These are phyloP conservation scores for Aegilops bicornis DNA, from an alignment of 176 grass and related monocot species.

Conservation along the genomic window DNA sequence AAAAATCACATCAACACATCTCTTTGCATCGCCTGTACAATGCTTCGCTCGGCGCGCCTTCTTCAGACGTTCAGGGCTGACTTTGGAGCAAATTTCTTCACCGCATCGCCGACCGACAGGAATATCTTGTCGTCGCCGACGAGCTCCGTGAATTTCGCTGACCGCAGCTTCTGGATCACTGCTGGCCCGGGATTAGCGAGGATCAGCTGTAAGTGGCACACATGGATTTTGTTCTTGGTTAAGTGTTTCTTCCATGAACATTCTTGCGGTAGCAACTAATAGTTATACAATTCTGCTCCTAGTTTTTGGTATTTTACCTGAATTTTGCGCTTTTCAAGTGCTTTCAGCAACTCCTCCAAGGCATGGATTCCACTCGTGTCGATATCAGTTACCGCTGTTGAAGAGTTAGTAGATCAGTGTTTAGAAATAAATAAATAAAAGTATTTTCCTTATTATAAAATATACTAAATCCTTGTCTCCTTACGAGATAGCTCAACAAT, in stretches of 20 bases:
- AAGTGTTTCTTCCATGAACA: neutral
- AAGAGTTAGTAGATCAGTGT: neutral
- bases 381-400: slow-evolving; percentile 79
- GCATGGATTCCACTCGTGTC: slow-evolving; percentile 80
- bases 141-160: slow-evolving; percentile 46
- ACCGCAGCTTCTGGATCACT: slow-evolving; percentile 68
- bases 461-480: neutral
- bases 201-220: slow-evolving; percentile 51
- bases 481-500: slow-evolving; percentile 92
- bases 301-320: slow-evolving; percentile 42
- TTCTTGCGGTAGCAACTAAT: slow-evolving; percentile 8
- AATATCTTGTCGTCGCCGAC: slow-evolving; percentile 76
- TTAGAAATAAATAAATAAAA: neutral
- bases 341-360: slow-evolving; percentile 59
- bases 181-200: slow-evolving; percentile 63
- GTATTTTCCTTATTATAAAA: neutral
- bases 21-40: neutral
- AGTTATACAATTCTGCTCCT: neutral
- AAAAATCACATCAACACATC: slow-evolving; percentile 4
- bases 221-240: slow-evolving; percentile 23
- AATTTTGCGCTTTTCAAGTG: slow-evolving; percentile 54
- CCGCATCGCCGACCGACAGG: slow-evolving; percentile 60
- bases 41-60: neutral
- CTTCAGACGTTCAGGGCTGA: slow-evolving; percentile 44
- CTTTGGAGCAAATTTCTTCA: slow-evolving; percentile 55